Evolutionary conservation across 257 asterid species (phyloP), one percentile per base, ranked within the genome.

Genomic region (Ocimum tenuiflorum): DNA sequence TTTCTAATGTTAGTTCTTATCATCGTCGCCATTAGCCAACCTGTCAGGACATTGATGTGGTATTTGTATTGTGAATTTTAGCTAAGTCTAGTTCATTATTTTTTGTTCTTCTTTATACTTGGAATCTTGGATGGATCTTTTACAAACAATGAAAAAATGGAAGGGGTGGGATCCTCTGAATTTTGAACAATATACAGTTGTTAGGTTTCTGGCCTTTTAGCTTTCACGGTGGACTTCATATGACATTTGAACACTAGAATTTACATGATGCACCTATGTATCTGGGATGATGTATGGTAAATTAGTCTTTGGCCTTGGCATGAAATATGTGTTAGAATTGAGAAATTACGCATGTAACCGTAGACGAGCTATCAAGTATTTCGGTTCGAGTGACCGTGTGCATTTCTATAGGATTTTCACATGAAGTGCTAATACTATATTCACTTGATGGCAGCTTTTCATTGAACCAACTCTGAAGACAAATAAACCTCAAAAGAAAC

Each of bases 401-500:
- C 68, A 55, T 50, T n/a, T 39, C 23, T 39, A 14, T 19, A n/a
- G 52, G 11, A 18, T 60, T 23, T 48, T 4, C 19, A 2, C 33
- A 18, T 38, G 64, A 18, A 27, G 6, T 35, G 6, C 50, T 38
- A 38, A 36, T 6, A 6, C 19, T 60, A 17, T 3, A 17, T 50
- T 51, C 29, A 10, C 31, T 10, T 68, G 49, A 33, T 68, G 55
- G 52, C 85, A 92, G 99, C 95, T 92, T 83, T 83, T 75, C 55
- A 79, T 89, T 43, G 99, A 89, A 72, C 96, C 95, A 57, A 72
- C 80, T 49, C 77, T 92, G 55, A 86, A 64, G 70, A 89, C 97
- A 57, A 92, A 92, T 79, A 79, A 60, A 61, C 94, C 97, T 59
- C 77, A 63, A 59, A 86, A 78, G 82, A 83, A 82, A 77, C 57